Evolutionary conservation across 2,329 filamentous ascomycete species (phyloP), one percentile per base, ranked within the genome.

Genomic region (Tolypocladium amazonense): DNA sequence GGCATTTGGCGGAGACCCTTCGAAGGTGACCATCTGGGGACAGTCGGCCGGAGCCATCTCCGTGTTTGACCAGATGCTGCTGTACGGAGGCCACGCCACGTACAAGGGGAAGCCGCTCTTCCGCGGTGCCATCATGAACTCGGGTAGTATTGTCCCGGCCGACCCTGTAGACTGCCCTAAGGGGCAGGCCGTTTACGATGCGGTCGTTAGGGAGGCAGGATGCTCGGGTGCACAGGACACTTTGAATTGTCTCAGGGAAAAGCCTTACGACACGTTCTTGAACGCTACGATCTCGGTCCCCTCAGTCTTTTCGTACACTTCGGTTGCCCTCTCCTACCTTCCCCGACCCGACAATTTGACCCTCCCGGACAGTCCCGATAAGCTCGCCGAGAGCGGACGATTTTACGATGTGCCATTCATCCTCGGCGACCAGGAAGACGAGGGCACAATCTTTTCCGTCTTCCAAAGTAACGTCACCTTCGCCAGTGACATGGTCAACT

Each of bases 11-110:
- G 90, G 90, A 18, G 89, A 93, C 69, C 86, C 88, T 0, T 76
- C 78, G n/a, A 88, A 88, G 70, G 88, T 92, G 7, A 92, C 88
- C 0, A 87, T 93, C 61, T 91, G 87, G 86, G 89, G 89, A 33
- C 86, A 92, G 69, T 86, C 81, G 2, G 86, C 88, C 0, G 87
- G 87, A 0, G 76, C 84, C 18, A 90, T 92, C 62, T 91, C 88
- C 0, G 88, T 90, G 1, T 81, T 88, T 56, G 83, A 92, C 66
- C 90, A 93, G 65, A 90, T 91, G 82, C 76, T 84, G 1, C 76
- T 92, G 14, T 91, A 89, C 65, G 81, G 84, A 39, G 89, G 90
- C 8, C 78, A 93, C 70, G 83, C 84, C 68, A 86, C 77, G 0
- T 92, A 92, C 75, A 90, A 92, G 2, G 88, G 86, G 58, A 85